Conservation (phyloP, 805 yeast species). For the Saccharomyces cerevisiae region DNA sequence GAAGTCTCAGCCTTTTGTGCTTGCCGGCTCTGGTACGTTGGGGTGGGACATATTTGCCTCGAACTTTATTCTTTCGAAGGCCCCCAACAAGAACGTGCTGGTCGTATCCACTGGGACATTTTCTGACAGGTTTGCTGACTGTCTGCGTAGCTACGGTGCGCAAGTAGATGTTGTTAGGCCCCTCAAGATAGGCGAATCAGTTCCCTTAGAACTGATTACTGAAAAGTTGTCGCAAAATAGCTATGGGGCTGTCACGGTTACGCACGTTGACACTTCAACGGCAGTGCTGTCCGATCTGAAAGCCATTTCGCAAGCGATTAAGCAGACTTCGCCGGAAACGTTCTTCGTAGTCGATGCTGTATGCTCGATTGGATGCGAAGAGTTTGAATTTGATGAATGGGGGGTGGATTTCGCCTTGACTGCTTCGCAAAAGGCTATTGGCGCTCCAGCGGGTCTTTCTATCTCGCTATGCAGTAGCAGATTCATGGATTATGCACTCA, state of each 20-base stretch:
- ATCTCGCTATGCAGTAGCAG: conserved; percentile 67
- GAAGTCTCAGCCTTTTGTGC: conserved; percentile 60
- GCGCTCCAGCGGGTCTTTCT: conserved; percentile 88
- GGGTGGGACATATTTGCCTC: conserved; percentile 91
- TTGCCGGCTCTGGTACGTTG: conserved; percentile 87
- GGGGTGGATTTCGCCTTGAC: conserved; percentile 80
- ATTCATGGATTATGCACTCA: conserved; percentile 55
- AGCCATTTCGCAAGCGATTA: conserved; percentile 52
- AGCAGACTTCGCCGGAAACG: conserved; percentile 64
- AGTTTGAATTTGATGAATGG: conserved; percentile 80
- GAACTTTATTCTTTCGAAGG: conserved; percentile 42
- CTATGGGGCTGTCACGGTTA: conserved; percentile 69
- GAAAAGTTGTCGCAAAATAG: conserved; percentile 41
- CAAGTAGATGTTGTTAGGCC: conserved; percentile 44
- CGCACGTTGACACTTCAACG: conserved; percentile 95
- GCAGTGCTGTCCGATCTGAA: conserved; percentile 78
- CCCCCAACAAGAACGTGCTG: conserved; percentile 62
- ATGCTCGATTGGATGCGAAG: conserved; percentile 88
- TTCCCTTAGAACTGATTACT: conserved; percentile 49
- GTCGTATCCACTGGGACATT: conserved; percentile 88
- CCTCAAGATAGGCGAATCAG: conserved; percentile 56
- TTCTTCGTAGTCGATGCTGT: conserved; percentile 88
- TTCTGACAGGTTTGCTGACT: conserved; percentile 73
- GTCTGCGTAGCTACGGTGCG: conserved; percentile 63
- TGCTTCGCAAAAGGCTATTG: conserved; percentile 93